phyloP scores from a whole-genome alignment of 2,329 filamentous ascomycete genomes.

The Beauveria brongniartii region DNA sequence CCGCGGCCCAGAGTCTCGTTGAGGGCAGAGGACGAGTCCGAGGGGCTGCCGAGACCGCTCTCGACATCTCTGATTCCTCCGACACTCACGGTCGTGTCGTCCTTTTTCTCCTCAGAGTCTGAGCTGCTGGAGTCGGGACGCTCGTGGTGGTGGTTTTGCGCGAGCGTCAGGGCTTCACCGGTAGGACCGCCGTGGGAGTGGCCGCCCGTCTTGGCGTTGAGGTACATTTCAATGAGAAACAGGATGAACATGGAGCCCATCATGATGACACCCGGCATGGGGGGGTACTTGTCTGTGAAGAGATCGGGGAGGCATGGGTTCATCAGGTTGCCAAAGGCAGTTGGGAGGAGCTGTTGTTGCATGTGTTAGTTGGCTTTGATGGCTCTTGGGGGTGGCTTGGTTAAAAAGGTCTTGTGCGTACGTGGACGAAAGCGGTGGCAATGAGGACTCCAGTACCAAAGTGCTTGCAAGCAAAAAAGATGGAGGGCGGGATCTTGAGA shows the following conservation, averaged over 20 bases:
- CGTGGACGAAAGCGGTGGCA: slow-evolving; percentile 66
- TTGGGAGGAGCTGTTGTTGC: slow-evolving; percentile 42
- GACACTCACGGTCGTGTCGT: slow-evolving; percentile 17
- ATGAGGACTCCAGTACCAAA: slow-evolving; percentile 66
- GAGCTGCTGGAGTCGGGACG: background rate
- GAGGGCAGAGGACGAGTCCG: background rate
- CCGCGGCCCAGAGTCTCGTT: slow-evolving; percentile 10
- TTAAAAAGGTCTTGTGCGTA: slow-evolving; percentile 22
- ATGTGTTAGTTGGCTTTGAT: background rate
- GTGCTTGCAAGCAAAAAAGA: slow-evolving; percentile 57
- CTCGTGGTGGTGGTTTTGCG: slow-evolving; percentile 6
- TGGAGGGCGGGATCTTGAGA: slow-evolving; percentile 47
- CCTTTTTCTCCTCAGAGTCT: slow-evolving; percentile 11
- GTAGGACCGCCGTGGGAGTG: slow-evolving; percentile 51
- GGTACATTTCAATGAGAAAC: slow-evolving; percentile 55
- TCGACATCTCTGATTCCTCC: slow-evolving; percentile 31
- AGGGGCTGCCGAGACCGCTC: background rate
- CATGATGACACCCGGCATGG: slow-evolving; percentile 58
- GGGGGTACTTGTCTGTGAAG: slow-evolving; percentile 51
- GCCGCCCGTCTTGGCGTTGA: slow-evolving; percentile 50
- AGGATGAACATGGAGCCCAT: slow-evolving; percentile 53
- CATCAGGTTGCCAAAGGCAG: slow-evolving; percentile 45
- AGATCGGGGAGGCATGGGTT: slow-evolving; percentile 51
- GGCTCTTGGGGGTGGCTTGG: background rate
- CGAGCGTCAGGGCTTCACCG: slow-evolving; percentile 21